phyloP scores from a whole-genome alignment of 1,139 yeast species.

The Yamadazyma kanchanaburiensis region DNA sequence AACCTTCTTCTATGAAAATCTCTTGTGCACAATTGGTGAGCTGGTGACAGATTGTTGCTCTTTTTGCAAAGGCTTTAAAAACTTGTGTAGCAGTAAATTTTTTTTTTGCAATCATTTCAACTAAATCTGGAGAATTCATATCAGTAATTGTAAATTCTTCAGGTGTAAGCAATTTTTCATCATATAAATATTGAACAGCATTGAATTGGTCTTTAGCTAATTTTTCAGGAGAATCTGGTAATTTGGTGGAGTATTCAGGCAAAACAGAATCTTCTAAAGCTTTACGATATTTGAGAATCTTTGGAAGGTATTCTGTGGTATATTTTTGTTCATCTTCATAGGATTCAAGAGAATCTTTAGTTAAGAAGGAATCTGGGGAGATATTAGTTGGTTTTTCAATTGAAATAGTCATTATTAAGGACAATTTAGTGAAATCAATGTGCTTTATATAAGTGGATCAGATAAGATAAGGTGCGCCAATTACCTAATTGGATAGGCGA shows the following conservation, averaged over 20 bases:
- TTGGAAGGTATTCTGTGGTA: constrained; percentile 39
- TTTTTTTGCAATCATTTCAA: constrained; percentile 29
- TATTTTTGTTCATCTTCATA: constrained; percentile 35
- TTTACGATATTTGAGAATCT: constrained; percentile 44
- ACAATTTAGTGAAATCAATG: too few species aligned
- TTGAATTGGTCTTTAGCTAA: constrained; percentile 41
- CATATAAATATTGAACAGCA: constrained; percentile 41
- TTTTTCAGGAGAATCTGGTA: constrained; percentile 37
- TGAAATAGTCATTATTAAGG: too few species aligned
- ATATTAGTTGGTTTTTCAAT: too few species aligned
- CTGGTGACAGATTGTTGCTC: constrained; percentile 39
- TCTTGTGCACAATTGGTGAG: constrained; percentile 35
- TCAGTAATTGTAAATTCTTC: constrained; percentile 49
- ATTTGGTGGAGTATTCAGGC: constrained; percentile 39
- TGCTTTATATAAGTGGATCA: too few species aligned
- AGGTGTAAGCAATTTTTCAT: constrained; percentile 39
- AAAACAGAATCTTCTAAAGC: constrained; percentile 36
- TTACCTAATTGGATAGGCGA: too few species aligned
- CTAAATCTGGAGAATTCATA: constrained; percentile 32
- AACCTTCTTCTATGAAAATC: constrained; percentile 31
- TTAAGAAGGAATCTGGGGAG: too few species aligned
- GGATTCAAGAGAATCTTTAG: too few species aligned
- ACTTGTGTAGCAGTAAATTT: constrained; percentile 42
- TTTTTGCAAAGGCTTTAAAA: constrained; percentile 47
- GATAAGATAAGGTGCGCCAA: too few species aligned